Base-by-base conservation (phyloP, 371 early-diverging fungal species). In the Zancudomyces culisetae region DNA sequence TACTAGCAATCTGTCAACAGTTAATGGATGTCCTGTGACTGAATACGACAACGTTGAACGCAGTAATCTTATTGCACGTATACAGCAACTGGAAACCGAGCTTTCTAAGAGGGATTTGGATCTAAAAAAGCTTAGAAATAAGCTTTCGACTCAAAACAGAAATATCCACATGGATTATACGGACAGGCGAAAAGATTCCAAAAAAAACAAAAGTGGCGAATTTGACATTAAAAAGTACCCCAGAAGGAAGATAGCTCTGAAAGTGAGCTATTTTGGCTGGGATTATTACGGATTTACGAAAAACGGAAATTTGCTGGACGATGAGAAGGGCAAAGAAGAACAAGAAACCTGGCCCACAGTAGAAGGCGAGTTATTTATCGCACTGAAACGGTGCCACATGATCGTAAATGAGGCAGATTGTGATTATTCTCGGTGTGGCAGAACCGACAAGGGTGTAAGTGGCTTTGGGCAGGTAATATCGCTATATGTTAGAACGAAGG, bases 371-470 rank as follows among this genome's bases (percentile, higher is more conserved):
- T 55, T 94, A 6, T 87, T 90, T 55, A 59, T 73, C 22, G 92
- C 93, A 0, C 58, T 96, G 30, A 58, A 73, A 30, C 75, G 68
- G 0, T 75, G 85, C 45, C 74, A 74, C 55, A 71, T 93, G 29
- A 81, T 95, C 10, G 68, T 64, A 12, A 66, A 71, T 43, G 75
- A 76, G 1, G 57, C 70, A 2, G 53, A 65, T 24, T 73, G 76
- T 69, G 74, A 79, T 39, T 87, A 79, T 62, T 72, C 79, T 43
- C 75, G 88, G 23, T 90, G 92, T 63, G 94, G 97, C 24, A 70
- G 97, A 22, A 97, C 98, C 0, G 97, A 97, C 63, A 81, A 83
- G 48, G 98, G 98, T 0, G 97, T 98, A 15, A 87, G 87, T 57
- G 87, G 87, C 1, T 71, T 90, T 43, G 87, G 82, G 2, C 94